A percentile compares a stretch with the other conserved stretches of the same genome.
Evolutionary conservation across 257 asterid genomes (phyloP).

Genomic region (Nemophila menziesii): DNA sequence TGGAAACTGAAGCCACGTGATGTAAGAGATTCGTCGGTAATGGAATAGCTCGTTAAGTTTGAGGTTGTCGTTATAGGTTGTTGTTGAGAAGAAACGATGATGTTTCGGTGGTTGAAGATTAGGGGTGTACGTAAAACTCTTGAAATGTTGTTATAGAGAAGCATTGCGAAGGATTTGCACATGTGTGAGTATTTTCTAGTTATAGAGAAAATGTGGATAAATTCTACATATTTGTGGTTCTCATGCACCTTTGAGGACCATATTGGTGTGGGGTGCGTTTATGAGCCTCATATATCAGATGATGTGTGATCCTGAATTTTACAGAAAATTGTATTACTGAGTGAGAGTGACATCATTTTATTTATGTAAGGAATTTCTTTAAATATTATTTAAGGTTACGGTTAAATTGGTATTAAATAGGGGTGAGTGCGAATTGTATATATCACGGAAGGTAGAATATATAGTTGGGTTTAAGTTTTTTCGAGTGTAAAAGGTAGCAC

Average conservation of each 20-base stretch:
- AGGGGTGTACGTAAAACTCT: constrained; percentile 14
- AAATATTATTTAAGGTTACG: too few relatives aligned
- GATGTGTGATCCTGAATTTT: too few relatives aligned
- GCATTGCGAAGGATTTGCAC: constrained; percentile 19
- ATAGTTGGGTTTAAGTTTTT: too few relatives aligned
- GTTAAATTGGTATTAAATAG: too few relatives aligned
- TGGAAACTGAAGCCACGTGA: constrained; percentile 80
- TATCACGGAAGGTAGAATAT: too few relatives aligned
- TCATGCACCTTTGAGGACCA: background rate
- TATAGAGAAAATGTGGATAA: background rate
- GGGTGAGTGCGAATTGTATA: too few relatives aligned
- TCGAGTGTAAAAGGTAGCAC: too few relatives aligned
- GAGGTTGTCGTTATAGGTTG: constrained; percentile 10
- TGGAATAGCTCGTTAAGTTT: constrained; percentile 16
- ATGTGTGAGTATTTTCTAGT: background rate
- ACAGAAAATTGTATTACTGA: too few relatives aligned
- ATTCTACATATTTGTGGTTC: background rate
- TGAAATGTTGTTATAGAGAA: constrained; percentile 38
- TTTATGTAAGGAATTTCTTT: too few relatives aligned
- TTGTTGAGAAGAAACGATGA: constrained; percentile 21
- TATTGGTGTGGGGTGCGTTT: too few relatives aligned
- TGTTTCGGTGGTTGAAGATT: constrained; percentile 15
- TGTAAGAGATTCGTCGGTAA: constrained; percentile 48
- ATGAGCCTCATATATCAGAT: too few relatives aligned
- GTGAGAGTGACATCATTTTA: too few relatives aligned